phyloP scores from a whole-genome alignment of 2,329 filamentous ascomycete genomes.

The Neurospora crassa region DNA sequence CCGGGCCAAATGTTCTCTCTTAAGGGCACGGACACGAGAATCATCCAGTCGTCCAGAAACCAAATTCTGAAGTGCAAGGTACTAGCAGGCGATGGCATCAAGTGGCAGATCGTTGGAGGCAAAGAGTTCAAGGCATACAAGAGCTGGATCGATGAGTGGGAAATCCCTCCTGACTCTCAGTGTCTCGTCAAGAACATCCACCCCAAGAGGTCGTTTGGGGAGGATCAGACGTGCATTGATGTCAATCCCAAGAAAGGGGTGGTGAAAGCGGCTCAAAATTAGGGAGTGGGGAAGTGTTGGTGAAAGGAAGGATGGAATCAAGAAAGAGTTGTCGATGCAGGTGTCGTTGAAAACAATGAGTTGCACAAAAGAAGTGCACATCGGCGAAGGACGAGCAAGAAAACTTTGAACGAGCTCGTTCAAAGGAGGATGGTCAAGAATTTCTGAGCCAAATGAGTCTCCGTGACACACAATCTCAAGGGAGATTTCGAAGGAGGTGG shows the following conservation, averaged over 20 bases:
- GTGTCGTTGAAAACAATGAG: background rate
- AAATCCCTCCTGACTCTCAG: background rate
- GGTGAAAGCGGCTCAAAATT: background rate
- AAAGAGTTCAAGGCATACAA: background rate
- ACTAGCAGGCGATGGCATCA: background rate
- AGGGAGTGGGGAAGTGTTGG: background rate
- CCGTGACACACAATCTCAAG: background rate
- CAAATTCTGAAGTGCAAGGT: background rate
- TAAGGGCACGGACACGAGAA: background rate
- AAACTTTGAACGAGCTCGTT: background rate
- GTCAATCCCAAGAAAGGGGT: background rate
- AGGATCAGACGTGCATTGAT: background rate
- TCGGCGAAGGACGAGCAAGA: background rate
- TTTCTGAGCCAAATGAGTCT: background rate
- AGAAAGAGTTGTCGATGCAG: background rate
- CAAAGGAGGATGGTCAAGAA: background rate
- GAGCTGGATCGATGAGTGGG: background rate
- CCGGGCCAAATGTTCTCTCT: background rate
- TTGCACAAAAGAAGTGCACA: background rate
- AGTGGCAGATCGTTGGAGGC: background rate
- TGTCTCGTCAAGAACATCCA: background rate
- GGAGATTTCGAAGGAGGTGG: background rate
- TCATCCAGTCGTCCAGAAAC: background rate
- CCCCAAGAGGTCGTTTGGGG: background rate
- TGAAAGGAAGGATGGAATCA: background rate